Evolutionary conservation across 2,329 filamentous ascomycete genomes (phyloP).

Genomic region (Botryotinia globosa): DNA sequence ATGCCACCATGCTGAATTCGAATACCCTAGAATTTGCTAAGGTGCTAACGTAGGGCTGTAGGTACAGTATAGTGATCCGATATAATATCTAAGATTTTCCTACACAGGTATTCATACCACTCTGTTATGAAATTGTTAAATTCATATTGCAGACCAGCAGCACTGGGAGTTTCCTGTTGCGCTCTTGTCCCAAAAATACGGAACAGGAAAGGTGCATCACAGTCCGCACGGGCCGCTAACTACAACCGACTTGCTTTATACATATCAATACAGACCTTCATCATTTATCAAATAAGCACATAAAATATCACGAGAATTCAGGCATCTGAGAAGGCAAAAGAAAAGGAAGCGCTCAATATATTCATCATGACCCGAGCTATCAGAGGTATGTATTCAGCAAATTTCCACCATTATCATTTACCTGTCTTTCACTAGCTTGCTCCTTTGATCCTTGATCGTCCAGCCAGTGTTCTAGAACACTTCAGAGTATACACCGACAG

Average conservation of each 20-base stretch:
- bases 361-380: slow-evolving; percentile 54
- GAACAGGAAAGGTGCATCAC: not conserved
- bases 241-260: not conserved
- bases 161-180: not conserved
- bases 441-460: not conserved
- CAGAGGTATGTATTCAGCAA: slow-evolving; percentile 44
- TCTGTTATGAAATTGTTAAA: not conserved
- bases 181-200: not conserved
- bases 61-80: not conserved
- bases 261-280: not conserved
- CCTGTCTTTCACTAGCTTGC: not conserved
- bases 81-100: not conserved
- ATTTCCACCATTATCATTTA: not conserved
- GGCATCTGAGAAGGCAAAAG: not conserved
- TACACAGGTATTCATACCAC: not conserved
- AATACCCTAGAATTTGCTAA: not conserved
- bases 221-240: not conserved
- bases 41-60: not conserved
- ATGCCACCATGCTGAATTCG: not conserved
- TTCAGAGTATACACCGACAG: not conserved
- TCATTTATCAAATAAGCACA: not conserved
- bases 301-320: not conserved
- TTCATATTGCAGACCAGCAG: not conserved
- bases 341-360: not conserved
- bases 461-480: not conserved